Conservation (phyloP, 495 filamentous ascomycete species). For the Xylaria flabelliformis region DNA sequence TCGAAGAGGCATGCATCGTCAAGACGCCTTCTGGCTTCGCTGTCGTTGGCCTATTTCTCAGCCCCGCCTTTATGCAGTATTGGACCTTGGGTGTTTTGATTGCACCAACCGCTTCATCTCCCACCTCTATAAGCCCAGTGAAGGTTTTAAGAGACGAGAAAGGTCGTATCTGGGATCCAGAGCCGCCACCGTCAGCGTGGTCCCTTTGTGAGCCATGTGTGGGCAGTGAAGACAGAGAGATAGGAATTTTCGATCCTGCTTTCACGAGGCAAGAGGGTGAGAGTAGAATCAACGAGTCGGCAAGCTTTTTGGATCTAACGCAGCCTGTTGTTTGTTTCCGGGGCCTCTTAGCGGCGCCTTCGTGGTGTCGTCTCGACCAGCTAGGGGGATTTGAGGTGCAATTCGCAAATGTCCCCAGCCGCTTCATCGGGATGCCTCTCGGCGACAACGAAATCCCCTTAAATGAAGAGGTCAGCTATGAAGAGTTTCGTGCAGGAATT, state of each 20-base stretch:
- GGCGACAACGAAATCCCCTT: not conserved
- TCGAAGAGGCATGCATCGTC: not conserved
- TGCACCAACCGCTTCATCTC: not conserved
- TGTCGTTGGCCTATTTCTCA: constrained; percentile 5
- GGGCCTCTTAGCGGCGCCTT: constrained; percentile 6
- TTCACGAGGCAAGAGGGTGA: not conserved
- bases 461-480: not conserved
- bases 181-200: not conserved
- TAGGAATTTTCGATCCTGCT: not conserved
- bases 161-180: constrained; percentile 13
- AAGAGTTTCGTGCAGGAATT: constrained; percentile 10
- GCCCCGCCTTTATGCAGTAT: constrained; percentile 16
- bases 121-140: not conserved
- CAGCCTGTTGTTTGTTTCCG: constrained; percentile 8
- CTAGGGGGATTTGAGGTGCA: constrained; percentile 5
- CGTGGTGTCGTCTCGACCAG: not conserved
- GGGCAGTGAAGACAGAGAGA: constrained; percentile 7
- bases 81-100: not conserved
- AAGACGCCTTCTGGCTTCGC: not conserved
- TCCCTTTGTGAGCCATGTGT: constrained; percentile 11
- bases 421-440: constrained; percentile 5
- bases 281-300: not conserved
- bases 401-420: not conserved
- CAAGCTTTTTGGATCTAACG: not conserved
- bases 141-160: not conserved